Conservation (phyloP, 805 yeast genomes). For the Candida dendrica region DNA sequence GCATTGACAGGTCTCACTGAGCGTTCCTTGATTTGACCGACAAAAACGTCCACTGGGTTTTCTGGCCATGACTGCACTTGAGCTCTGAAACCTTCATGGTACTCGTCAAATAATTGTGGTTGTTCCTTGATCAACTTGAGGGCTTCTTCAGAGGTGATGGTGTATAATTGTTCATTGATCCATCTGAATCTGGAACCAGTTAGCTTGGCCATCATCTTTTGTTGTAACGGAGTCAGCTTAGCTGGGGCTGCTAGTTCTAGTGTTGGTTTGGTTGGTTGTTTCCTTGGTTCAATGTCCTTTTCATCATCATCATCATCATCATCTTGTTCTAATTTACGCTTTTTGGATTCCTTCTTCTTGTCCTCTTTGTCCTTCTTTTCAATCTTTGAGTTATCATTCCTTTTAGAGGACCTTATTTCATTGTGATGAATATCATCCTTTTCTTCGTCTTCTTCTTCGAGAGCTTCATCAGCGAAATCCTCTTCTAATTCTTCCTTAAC, state of each 20-base stretch:
- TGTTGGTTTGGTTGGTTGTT: slow-evolving; percentile 2
- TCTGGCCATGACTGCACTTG: slow-evolving; percentile 98
- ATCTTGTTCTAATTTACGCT: slow-evolving; percentile 4
- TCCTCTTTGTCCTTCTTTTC: neutral
- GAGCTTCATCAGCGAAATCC: slow-evolving; percentile 1
- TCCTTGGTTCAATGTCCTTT: slow-evolving; percentile 1
- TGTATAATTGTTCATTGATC: slow-evolving; percentile 96
- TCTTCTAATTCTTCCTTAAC: slow-evolving; percentile 2
- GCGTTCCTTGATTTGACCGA: slow-evolving; percentile 56
- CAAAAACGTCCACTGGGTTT: slow-evolving; percentile 92
- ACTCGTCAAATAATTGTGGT: slow-evolving; percentile 87
- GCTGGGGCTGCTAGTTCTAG: slow-evolving; percentile 17
- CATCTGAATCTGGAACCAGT: slow-evolving; percentile 95
- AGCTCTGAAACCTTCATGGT: slow-evolving; percentile 89
- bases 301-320: slow-evolving; percentile 7
- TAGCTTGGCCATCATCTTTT: slow-evolving; percentile 90
- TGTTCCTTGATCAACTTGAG: slow-evolving; percentile 64
- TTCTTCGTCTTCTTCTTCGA: slow-evolving; percentile 6
- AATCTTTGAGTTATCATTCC: neutral
- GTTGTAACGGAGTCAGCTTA: slow-evolving; percentile 79
- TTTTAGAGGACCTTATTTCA: neutral
- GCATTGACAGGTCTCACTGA: slow-evolving; percentile 71
- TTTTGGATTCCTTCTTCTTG: slow-evolving; percentile 3
- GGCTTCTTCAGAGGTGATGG: slow-evolving; percentile 75
- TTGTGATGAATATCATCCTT: slow-evolving; percentile 2